A percentile compares a stretch with the other conserved stretches of the same genome.
Conservation (phyloP, 2,329 filamentous ascomycete species). For the Fusarium kyushuense region DNA sequence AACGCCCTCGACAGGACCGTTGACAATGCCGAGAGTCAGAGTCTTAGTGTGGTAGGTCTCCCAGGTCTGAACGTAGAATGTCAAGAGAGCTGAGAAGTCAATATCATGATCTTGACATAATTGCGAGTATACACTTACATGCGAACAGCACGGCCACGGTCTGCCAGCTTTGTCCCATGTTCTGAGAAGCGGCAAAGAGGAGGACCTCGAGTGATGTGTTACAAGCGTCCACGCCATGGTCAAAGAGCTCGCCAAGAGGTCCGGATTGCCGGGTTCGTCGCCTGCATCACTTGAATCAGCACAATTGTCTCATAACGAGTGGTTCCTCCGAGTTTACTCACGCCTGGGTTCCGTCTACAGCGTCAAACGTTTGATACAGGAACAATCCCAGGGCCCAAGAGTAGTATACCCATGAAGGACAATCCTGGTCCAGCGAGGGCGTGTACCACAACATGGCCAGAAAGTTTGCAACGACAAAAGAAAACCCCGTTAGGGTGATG, state of each 20-base stretch:
- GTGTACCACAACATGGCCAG: conserved; percentile 95
- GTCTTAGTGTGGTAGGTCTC: conserved; percentile 99
- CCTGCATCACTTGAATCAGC: conserved; percentile 60
- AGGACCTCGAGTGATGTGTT: conserved; percentile 96
- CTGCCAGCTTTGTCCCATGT: conserved; percentile 91
- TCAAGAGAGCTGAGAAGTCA: conserved; percentile 75
- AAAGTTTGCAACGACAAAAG: conserved; percentile 89
- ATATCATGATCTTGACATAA: neutral
- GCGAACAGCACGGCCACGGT: conserved; percentile 87
- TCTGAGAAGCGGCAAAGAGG: conserved; percentile 91
- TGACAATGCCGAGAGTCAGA: conserved; percentile 89
- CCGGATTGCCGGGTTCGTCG: conserved; percentile 92
- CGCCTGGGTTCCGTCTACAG: conserved; percentile 94
- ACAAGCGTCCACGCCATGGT: conserved; percentile 95
- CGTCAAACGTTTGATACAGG: conserved; percentile 98
- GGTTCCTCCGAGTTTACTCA: conserved; percentile 60
- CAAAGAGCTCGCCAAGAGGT: conserved; percentile 94
- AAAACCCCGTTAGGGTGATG: conserved; percentile 92
- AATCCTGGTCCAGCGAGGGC: conserved; percentile 92
- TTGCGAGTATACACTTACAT: conserved; percentile 63
- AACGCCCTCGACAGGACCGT: conserved; percentile 94
- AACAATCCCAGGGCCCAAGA: conserved; percentile 92
- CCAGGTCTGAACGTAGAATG: conserved; percentile 99
- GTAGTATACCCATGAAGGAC: conserved; percentile 94
- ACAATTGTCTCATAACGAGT: neutral